Evolutionary conservation across 371 early-diverging fungal genomes (phyloP), one percentile per base, ranked within the genome.

Genomic region (Mucor saturninus): DNA sequence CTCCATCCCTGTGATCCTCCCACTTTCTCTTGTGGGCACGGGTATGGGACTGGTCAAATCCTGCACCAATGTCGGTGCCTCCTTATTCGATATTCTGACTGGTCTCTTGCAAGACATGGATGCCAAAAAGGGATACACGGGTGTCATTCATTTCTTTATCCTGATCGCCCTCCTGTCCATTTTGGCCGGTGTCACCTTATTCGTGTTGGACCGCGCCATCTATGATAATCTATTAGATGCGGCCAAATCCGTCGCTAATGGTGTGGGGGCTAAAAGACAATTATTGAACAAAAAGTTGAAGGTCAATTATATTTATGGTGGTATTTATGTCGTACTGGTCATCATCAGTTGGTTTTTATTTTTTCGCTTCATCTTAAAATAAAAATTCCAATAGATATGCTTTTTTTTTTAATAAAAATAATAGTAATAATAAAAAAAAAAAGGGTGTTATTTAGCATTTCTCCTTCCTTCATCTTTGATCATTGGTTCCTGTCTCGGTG

Each of bases 31-130:
- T 10, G 78, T 91, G 2, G 91, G 91, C 15, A 90, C 91, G 5
- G 91, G 86, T 15, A 75, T 90, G 64, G 90, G 91, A 0, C 62
- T 89, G n/a, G 77, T 86, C 72, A 91, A 91, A 67, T 83, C 86
- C 5, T 76, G 83, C 1, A 83, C 78, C 53, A 90, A 90, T 57
- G 80, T 88, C 21, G 90, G 90, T 9, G 75, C 80, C 4, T 77
- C 89, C 1, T 59, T 90, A 13, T 81, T 88, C 48, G 91, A 91
- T 63, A 89, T 90, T 50, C 52, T 81, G 14, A 76, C 86, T 29
- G 91, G 91, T 9, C 65, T 80, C 7, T 68, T 91, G 52, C 91
- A 91, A 61, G 89, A 90, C 61, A 53, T 52, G 1, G 76, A 77
- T 57, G 56, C 71, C 2, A 45, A 76, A 38, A 74, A 72, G 46